A percentile compares a stretch with the other conserved stretches of the same genome.
Conservation (phyloP, 176 grass and related monocot genomes). For the Oryza coarctata region DNA sequence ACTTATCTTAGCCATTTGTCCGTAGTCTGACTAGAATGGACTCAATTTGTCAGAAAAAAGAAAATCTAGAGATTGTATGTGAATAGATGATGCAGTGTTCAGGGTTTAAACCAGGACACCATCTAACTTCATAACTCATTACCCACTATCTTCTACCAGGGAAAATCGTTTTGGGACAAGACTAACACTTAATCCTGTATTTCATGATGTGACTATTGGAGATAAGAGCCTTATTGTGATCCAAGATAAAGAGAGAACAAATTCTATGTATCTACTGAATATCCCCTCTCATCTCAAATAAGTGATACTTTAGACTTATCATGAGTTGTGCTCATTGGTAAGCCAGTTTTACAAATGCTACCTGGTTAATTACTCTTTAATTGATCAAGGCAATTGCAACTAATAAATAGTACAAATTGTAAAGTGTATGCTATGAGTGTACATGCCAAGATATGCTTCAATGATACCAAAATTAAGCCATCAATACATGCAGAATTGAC, state of each 20-base stretch:
- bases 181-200: not conserved
- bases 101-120: not conserved
- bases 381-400: not conserved
- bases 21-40: not conserved
- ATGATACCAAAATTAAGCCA: not conserved
- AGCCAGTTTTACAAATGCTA: not conserved
- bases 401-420: not conserved
- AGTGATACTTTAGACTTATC: not conserved
- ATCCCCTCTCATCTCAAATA: not conserved
- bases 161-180: not conserved
- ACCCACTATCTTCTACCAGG: not conserved
- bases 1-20: not conserved
- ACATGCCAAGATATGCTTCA: not conserved
- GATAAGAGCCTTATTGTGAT: not conserved
- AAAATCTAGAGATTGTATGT: not conserved
- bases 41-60: not conserved
- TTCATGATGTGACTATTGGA: not conserved
- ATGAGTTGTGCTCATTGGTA: not conserved
- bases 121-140: not conserved
- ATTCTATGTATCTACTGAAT: not conserved
- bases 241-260: not conserved
- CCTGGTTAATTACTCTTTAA: not conserved
- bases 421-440: not conserved
- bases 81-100: not conserved
- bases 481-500: slow-evolving; percentile 4